Percentiles rank a stretch among this genome's conserved stretches.
Evolutionary conservation across 345 rosid genomes (phyloP).

Genomic region (Citrus reticulata): DNA sequence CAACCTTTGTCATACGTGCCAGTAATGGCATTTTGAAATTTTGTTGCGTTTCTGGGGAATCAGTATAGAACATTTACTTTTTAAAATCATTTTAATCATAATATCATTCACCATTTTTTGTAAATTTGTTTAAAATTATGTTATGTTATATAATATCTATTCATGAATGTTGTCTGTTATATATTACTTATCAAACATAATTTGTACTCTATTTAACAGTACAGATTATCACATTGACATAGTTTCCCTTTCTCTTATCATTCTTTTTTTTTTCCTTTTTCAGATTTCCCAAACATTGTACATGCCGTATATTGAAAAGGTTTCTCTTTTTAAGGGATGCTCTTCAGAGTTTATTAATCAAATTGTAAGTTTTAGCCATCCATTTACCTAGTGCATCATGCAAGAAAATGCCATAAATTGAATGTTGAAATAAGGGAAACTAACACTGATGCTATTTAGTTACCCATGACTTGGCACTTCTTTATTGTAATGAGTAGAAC

Average conservation of each 20-base stretch:
- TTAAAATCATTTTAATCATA: neutral
- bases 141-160: neutral
- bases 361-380: slow-evolving; percentile 51
- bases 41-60: neutral
- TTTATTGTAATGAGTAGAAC: no score
- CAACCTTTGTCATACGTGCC: neutral
- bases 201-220: neutral
- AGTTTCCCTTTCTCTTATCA: slow-evolving; percentile 8
- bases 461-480: no score
- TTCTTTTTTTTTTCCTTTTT: slow-evolving; percentile 7
- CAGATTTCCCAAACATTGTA: slow-evolving; percentile 77
- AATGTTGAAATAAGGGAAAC: neutral
- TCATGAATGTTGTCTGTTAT: neutral
- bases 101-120: neutral
- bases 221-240: slow-evolving; percentile 3
- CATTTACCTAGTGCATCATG: neutral
- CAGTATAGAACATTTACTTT: neutral
- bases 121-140: neutral
- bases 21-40: no score
- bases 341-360: slow-evolving; percentile 83
- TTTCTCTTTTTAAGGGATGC: slow-evolving; percentile 68
- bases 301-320: slow-evolving; percentile 51
- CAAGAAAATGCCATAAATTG: neutral
- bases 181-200: neutral
- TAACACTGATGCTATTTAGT: neutral